A percentile compares a stretch with the other conserved stretches of the same genome.
phyloP scores from a whole-genome alignment of 352 stramenopile species.

The Phytopythium chamaehyphon region DNA sequence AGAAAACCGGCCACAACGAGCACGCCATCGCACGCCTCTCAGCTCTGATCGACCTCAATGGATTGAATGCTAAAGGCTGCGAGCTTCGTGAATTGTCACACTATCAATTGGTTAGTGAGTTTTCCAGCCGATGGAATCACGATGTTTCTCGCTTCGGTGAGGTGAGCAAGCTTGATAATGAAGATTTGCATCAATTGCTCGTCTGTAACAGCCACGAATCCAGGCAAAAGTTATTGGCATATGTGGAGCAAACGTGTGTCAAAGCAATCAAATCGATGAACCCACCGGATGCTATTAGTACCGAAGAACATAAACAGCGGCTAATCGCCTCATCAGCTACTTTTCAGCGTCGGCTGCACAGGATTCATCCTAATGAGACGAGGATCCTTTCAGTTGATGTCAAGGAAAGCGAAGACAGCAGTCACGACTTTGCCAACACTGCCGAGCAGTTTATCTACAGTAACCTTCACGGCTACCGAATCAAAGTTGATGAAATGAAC shows the following conservation, averaged over 20 bases:
- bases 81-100: too few relatives aligned
- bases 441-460: conserved; percentile 53
- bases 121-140: conserved; percentile 31
- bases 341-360: conserved; percentile 9
- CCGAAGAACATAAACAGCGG: conserved; percentile 30
- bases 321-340: conserved; percentile 26
- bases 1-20: conserved; percentile 52
- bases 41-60: conserved; percentile 54
- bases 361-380: background rate
- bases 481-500: conserved; percentile 54
- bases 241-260: conserved; percentile 15
- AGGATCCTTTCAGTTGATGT: background rate
- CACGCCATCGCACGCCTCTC: conserved; percentile 61
- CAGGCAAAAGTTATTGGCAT: conserved; percentile 10
- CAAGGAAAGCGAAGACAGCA: background rate
- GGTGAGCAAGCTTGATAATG: conserved; percentile 1
- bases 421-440: conserved; percentile 3
- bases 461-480: conserved; percentile 77
- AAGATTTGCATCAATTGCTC: background rate
- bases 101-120: conserved; percentile 20
- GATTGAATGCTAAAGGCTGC: conserved; percentile 11
- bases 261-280: conserved; percentile 21
- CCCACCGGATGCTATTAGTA: conserved; percentile 23
- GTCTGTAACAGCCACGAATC: too few relatives aligned
- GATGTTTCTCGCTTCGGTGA: conserved; percentile 23